Percentiles rank a stretch among this genome's conserved stretches.
Evolutionary conservation across 768 basidiomycete species (phyloP).

Genomic region (Kwoniella dejecticola): DNA sequence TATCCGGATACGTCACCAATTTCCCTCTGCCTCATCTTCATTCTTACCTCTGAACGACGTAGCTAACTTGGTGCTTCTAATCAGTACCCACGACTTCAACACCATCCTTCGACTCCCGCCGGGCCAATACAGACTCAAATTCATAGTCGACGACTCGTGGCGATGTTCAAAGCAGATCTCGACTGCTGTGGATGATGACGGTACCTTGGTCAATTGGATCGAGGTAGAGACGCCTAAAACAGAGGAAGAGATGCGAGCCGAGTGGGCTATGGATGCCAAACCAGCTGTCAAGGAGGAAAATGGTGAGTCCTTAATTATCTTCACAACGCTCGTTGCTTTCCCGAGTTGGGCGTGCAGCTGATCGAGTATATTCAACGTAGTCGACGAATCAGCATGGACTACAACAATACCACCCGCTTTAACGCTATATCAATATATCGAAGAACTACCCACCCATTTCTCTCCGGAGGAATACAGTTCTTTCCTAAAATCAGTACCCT

Average conservation of each 20-base stretch:
- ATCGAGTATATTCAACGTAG: slow-evolving; percentile 11
- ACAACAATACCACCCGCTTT: slow-evolving; percentile 74
- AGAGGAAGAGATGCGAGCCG: slow-evolving; percentile 45
- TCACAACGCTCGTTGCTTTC: no score
- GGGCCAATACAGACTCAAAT: slow-evolving; percentile 91
- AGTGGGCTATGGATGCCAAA: slow-evolving; percentile 48
- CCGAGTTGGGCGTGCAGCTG: no score
- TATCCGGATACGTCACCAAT: no score
- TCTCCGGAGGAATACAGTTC: slow-evolving; percentile 36
- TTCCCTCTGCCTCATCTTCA: no score
- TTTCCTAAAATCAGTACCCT: slow-evolving; percentile 56
- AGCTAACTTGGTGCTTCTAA: slow-evolving; percentile 1
- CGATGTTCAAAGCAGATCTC: slow-evolving; percentile 65
- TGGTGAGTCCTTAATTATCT: slow-evolving; percentile 42
- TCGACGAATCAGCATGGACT: slow-evolving; percentile 67
- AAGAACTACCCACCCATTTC: slow-evolving; percentile 63
- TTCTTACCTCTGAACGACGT: not conserved
- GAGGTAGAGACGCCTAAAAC: slow-evolving; percentile 61
- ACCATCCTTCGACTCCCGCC: slow-evolving; percentile 66
- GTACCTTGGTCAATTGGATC: slow-evolving; percentile 91
- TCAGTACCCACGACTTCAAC: slow-evolving; percentile 53
- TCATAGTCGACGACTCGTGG: slow-evolving; percentile 89
- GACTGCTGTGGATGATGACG: slow-evolving; percentile 86
- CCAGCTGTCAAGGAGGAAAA: slow-evolving; percentile 38
- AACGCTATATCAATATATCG: slow-evolving; percentile 74